Evolutionary conservation across 495 filamentous ascomycete genomes (phyloP), one percentile per base, ranked within the genome.

Genomic region (Neurospora tetraspora): DNA sequence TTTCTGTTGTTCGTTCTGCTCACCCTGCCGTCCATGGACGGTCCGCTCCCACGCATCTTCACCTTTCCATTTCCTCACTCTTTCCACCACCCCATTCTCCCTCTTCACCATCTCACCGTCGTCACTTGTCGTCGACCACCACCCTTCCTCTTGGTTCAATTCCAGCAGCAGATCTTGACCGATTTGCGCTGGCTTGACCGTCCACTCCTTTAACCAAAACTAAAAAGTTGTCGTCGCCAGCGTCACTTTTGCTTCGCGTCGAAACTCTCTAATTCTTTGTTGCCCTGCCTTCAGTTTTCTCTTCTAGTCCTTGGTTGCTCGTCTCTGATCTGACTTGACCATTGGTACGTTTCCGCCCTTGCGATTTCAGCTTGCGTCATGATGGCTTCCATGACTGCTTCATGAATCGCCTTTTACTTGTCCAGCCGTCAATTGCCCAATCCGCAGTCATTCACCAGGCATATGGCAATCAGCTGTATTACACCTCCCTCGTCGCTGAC

Each of bases 171-270:
- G 72, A 81, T 82, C 83, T 82, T 73, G 75, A 77, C 6, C 53
- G 82, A 82, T 82, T 84, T 83, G 82, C 83, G 39, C 79, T 85
- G 83, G 83, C 81, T 80, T 84, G 83, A 76, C 84, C 84, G 83
- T 85, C 84, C 84, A 82, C 82, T 85, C 84, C 81, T 85, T 86
- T 85, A 73, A 65, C 75, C 68, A 71, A 45, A 42, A 31, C 47
- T 7, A 23, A 27, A 43, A 39, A 39, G 69, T 72, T 68, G n/a
- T 45, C 69, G 71, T 72, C 73, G 43, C 40, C 69, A 23, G 70
- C 31, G 72, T 47, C 70, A 72, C 45, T 43, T 80, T 78, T 74
- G 61, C 76, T 79, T 80, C 76, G 71, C 77, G 72, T 72, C 71
- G 75, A 76, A 78, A 70, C 71, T 75, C 71, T 61, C 68, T 74